Evolutionary conservation across 352 stramenopile genomes (phyloP), one percentile per base, ranked within the genome.

Genomic region (Globisporangium yorkense): DNA sequence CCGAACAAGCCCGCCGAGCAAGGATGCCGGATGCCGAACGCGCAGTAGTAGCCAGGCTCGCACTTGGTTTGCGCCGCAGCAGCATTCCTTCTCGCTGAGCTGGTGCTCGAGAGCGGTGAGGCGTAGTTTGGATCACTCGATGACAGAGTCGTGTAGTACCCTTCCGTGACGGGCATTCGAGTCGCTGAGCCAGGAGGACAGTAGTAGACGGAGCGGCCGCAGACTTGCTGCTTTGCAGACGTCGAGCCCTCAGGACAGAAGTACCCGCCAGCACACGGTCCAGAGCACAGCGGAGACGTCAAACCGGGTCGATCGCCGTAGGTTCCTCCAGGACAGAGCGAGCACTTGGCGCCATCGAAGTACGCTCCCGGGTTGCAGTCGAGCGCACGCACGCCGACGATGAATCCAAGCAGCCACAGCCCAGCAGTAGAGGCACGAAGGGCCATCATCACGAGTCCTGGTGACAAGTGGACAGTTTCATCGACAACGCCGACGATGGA

Each of bases 161-260:
- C 80, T 4, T 54, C 46, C 5, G 64, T 57, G 2, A 92, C 80
- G 15, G 39, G 56, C 10, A 56, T 68, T 9, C 78, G 77, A 5
- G 61, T 61, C 1, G 66, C 68, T 29, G 75, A 85, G 2, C 80
- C 80, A 6, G 54, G 33, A 8, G 78, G 83, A 33, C 80, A 92
- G 57, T 77, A 90, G 65, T 68, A 88, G 13, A 58, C 65, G 5
- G 83, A 74, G 21, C 60, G 58, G 0, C 78, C 80, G n/a, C 83
- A 90, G 5, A 51, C 10, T 3, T 76, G 74, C 51, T 75, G 64
- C 20, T 46, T 71, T n/a, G 83, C 50, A 39, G 71, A 77, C 20
- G 71, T 87, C 12, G 83, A 92, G 37, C 80, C 83, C 20, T 63
- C 59, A 2, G 77, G 77, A 43, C 77, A 90, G 43, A 87, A 87